Evolutionary conservation across 2,329 filamentous ascomycete species (phyloP).

Genomic region (Calonectria multiphialidica): DNA sequence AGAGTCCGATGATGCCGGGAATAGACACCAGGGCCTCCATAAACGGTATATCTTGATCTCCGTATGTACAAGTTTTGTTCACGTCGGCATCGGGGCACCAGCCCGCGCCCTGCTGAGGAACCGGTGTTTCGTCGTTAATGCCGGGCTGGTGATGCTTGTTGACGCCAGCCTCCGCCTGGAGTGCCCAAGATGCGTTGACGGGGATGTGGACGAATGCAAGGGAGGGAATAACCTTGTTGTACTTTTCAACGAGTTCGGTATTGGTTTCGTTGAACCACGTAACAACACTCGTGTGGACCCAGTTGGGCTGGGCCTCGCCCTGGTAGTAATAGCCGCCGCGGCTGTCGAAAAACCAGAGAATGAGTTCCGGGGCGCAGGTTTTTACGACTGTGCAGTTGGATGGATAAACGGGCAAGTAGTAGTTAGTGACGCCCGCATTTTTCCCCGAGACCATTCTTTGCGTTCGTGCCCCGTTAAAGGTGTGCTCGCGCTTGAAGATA

Average conservation of each 20-base stretch:
- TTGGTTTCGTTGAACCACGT: conserved; percentile 58
- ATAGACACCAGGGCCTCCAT: conserved; percentile 71
- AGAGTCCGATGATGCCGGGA: conserved; percentile 67
- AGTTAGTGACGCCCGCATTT: conserved; percentile 54
- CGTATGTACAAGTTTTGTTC: conserved; percentile 54
- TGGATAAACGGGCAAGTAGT: conserved; percentile 56
- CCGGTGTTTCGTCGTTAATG: conserved; percentile 58
- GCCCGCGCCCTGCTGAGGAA: conserved; percentile 57
- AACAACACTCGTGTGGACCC: conserved; percentile 59
- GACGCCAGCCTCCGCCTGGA: conserved; percentile 45
- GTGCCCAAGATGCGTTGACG: conserved; percentile 43
- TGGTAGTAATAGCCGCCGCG: conserved; percentile 67
- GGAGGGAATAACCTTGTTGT: conserved; percentile 54
- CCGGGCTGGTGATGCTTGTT: conserved; percentile 56
- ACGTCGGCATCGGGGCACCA: conserved; percentile 57
- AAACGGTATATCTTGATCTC: conserved; percentile 69
- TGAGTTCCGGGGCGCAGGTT: conserved; percentile 49
- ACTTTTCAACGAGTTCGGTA: conserved; percentile 41
- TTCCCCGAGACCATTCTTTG: conserved; percentile 34
- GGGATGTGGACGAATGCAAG: conserved; percentile 65
- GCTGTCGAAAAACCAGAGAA: conserved; percentile 79
- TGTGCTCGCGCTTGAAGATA: conserved; percentile 40
- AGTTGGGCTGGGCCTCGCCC: conserved; percentile 50
- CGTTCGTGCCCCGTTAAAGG: conserved; percentile 38
- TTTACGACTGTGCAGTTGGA: conserved; percentile 40